phyloP scores from a whole-genome alignment of 306 rosid species.

The Hippophae tibetana region DNA sequence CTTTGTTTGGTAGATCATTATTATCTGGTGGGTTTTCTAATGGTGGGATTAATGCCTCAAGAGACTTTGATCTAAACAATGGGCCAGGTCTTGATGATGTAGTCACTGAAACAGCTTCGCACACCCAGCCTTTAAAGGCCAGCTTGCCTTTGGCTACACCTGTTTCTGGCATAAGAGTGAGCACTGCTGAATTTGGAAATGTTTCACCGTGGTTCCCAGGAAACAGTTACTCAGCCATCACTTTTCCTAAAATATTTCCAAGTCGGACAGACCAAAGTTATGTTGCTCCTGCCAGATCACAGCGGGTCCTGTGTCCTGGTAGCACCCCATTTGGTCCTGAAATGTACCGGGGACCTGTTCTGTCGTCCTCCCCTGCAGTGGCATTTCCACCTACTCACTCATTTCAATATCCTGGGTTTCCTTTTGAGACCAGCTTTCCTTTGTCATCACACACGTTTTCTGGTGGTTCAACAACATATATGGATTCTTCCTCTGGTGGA shows the following conservation, averaged over 20 bases:
- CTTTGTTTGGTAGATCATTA: constrained; percentile 24
- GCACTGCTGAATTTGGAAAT: constrained; percentile 48
- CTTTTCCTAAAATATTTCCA: constrained; percentile 51
- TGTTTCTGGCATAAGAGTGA: constrained; percentile 39
- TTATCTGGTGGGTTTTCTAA: constrained; percentile 22
- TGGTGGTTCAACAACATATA: constrained; percentile 35
- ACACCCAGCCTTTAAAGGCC: constrained; percentile 32
- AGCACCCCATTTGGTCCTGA: constrained; percentile 43
- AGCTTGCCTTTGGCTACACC: constrained; percentile 34
- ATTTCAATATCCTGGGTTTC: constrained; percentile 50
- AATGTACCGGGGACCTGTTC: constrained; percentile 42
- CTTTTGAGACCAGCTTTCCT: constrained; percentile 49
- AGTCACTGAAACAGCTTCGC: constrained; percentile 26
- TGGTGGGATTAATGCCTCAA: constrained; percentile 26
- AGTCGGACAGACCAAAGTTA: constrained; percentile 49
- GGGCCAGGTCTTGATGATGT: constrained; percentile 57
- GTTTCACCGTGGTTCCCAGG: constrained; percentile 56
- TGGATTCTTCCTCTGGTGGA: constrained; percentile 52
- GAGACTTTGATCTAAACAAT: constrained; percentile 67
- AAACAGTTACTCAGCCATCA: constrained; percentile 49
- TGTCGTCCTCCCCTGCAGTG: constrained; percentile 58
- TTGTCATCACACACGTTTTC: constrained; percentile 45
- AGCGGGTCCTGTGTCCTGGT: constrained; percentile 47
- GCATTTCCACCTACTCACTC: constrained; percentile 40
- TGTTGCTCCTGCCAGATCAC: constrained; percentile 49